Conservation (phyloP, 164 flowering plant genomes). For the Euptelea pleiosperma region DNA sequence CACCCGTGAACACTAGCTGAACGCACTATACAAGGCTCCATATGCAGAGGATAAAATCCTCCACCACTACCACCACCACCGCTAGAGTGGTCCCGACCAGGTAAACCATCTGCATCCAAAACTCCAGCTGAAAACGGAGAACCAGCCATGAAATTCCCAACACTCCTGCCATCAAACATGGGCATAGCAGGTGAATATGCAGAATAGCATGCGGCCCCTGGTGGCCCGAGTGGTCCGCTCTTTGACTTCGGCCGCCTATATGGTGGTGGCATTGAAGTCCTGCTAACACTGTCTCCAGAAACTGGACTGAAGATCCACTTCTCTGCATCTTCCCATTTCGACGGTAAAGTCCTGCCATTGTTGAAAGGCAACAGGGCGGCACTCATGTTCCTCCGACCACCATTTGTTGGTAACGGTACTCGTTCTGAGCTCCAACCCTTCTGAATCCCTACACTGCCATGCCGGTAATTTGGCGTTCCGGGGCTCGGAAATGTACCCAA, state of each 20-base stretch:
- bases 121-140: slow-evolving; percentile 76
- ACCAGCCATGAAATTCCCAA: slow-evolving; percentile 33
- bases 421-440: slow-evolving; percentile 97
- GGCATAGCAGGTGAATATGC: slow-evolving; percentile 63
- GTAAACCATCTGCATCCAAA: slow-evolving; percentile 37
- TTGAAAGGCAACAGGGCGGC: slow-evolving; percentile 52
- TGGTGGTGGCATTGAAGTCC: slow-evolving; percentile 39
- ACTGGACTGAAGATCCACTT: slow-evolving; percentile 95
- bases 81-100: slow-evolving; percentile 27
- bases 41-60: slow-evolving; percentile 24
- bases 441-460: slow-evolving; percentile 43
- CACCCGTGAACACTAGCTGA: slow-evolving; percentile 90
- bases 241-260: slow-evolving; percentile 79
- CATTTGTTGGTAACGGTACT: slow-evolving; percentile 51
- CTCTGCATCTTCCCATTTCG: slow-evolving; percentile 99
- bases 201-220: slow-evolving; percentile 61
- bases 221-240: slow-evolving; percentile 91
- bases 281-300: slow-evolving; percentile 42
- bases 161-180: slow-evolving; percentile 46
- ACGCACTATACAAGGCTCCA: slow-evolving; percentile 69
- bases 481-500: slow-evolving; percentile 73
- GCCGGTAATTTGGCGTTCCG: slow-evolving; percentile 61
- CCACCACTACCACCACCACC: slow-evolving; percentile 26
- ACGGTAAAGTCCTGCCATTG: slow-evolving; percentile 79
- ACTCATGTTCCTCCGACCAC: slow-evolving; percentile 33